Evolutionary conservation across 805 yeast species (phyloP).

Genomic region (Starmerella lactis-condensi): DNA sequence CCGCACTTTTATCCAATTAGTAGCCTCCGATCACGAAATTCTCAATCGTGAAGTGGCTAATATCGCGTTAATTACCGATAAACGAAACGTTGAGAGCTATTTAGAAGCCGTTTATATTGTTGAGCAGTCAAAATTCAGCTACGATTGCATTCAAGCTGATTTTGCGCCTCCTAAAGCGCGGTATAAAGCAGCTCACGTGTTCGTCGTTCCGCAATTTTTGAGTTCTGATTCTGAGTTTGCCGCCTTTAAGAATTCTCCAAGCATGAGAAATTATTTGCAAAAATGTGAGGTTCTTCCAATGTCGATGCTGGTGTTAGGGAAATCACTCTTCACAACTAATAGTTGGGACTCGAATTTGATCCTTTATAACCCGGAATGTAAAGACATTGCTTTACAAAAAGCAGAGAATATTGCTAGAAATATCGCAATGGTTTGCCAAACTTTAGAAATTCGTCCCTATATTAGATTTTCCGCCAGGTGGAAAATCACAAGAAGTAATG

Average conservation of each 20-base stretch:
- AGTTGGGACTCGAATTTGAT: constrained; percentile 38
- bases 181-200: constrained; percentile 54
- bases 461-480: constrained; percentile 41
- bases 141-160: constrained; percentile 67
- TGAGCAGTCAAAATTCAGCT: constrained; percentile 46
- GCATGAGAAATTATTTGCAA: too few species aligned
- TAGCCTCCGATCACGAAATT: constrained; percentile 26
- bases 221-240: constrained; percentile 12
- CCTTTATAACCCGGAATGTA: constrained; percentile 49
- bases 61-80: constrained; percentile 43
- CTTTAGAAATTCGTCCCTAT: constrained; percentile 77
- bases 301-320: too few species aligned
- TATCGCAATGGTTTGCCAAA: constrained; percentile 51
- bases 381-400: constrained; percentile 22
- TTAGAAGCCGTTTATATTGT: constrained; percentile 67
- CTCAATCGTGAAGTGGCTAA: constrained; percentile 27
- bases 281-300: too few species aligned
- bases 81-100: constrained; percentile 40
- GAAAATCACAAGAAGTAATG: constrained; percentile 32
- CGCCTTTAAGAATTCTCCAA: too few species aligned
- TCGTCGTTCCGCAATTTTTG: constrained; percentile 42
- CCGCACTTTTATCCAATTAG: constrained; percentile 15
- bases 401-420: constrained; percentile 41
- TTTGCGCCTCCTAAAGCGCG: constrained; percentile 45
- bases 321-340: constrained; percentile 8